These are phyloP conservation scores for Zizania palustris DNA, from an alignment of 202 grass and related monocot species.

Conservation along the genomic window DNA sequence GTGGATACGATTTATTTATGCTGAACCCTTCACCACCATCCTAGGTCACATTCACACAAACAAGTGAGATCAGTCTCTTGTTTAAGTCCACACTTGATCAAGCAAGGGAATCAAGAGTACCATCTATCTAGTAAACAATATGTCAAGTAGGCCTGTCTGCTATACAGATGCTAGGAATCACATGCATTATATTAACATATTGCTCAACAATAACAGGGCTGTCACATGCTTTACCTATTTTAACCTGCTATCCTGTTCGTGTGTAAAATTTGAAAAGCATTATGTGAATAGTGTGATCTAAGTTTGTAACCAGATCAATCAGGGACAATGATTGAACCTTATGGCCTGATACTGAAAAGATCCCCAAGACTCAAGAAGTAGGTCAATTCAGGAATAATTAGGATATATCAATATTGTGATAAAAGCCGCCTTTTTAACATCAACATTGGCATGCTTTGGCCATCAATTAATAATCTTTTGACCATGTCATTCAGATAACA, in stretches of 20 bases:
- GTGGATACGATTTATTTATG: slow-evolving; percentile 52
- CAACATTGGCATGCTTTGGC: slow-evolving; percentile 22
- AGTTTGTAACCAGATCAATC: slow-evolving; percentile 48
- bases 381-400: slow-evolving; percentile 45
- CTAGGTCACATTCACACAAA: slow-evolving; percentile 39
- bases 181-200: slow-evolving; percentile 61
- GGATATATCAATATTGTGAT: slow-evolving; percentile 11
- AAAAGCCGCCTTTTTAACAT: slow-evolving; percentile 33
- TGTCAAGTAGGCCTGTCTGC: slow-evolving; percentile 50
- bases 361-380: slow-evolving; percentile 10
- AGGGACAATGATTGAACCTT: slow-evolving; percentile 40
- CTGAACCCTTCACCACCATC: slow-evolving; percentile 23
- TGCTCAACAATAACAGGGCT: slow-evolving; percentile 31
- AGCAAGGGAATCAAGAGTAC: slow-evolving; percentile 51
- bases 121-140: slow-evolving; percentile 43
- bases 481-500: not conserved
- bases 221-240: slow-evolving; percentile 52
- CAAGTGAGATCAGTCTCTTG: slow-evolving; percentile 46
- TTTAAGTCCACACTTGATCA: slow-evolving; percentile 50
- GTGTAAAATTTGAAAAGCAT: slow-evolving; percentile 39
- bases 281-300: slow-evolving; percentile 40
- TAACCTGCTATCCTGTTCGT: slow-evolving; percentile 37
- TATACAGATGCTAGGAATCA: slow-evolving; percentile 60
- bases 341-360: slow-evolving; percentile 57
- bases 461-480: slow-evolving; percentile 22